Evolutionary conservation across 2,329 filamentous ascomycete genomes (phyloP), one percentile per base, ranked within the genome.

Genomic region (Aspergillus sp.): DNA sequence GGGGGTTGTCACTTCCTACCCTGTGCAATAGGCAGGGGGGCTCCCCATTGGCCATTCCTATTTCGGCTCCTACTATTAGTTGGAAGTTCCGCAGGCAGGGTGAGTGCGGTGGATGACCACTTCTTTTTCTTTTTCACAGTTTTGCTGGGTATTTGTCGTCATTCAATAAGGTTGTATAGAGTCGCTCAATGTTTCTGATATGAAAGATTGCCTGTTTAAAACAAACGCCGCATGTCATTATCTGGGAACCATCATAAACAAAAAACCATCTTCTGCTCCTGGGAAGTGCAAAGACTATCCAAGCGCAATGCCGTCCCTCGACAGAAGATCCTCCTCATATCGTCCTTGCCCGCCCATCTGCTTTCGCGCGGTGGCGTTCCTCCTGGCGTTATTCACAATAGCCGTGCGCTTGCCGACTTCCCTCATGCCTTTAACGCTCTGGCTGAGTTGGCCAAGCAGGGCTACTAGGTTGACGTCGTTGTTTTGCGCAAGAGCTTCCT

Each of bases 391-490:
- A 60, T 89, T 86, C 12, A 90, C 76, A 12, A 87, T 74, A 33
- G 77, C 73, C 64, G 88, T 90, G 74, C 93, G 96, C 68, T 86
- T 87, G 44, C 91, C 90, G 2, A 93, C 78, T 48, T 91, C 87
- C 54, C 89, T 85, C 23, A 90, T 86, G 35, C 86, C 84, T 56
- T 85, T 84, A 19, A 93, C 82, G 60, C 86, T 90, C 61, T 89
- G 84, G 62, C 93, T 87, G 31, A 97, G 82, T 21, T 85, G 83
- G 45, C 90, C 88, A 8, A 98, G 82, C 2, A 98, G 79, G 4
- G 85, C 84, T 50, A 96, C 84, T 2, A 97, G 82, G 55, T 88
- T 83, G 27, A 96, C 91, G 66, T 98, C 91, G 68, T 96, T 95
- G 60, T 87, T 82, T 76, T 96, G 90, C 53, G 89, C 86, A 39